phyloP scores from a whole-genome alignment of 352 stramenopile species.

The Pythium pyrilobum region DNA sequence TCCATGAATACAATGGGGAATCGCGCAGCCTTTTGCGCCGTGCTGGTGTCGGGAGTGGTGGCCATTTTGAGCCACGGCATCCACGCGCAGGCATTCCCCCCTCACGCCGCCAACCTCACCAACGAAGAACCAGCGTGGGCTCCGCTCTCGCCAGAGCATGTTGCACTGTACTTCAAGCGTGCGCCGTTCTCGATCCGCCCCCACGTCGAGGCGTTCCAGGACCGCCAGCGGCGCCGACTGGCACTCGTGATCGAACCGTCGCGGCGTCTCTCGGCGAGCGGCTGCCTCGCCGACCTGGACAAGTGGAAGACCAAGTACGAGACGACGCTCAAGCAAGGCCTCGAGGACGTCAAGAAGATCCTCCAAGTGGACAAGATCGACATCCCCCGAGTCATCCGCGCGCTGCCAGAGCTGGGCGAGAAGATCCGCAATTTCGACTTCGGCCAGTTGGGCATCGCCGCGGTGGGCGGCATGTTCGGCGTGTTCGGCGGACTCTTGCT shows the following conservation, averaged over 20 bases:
- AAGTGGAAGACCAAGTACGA: not conserved
- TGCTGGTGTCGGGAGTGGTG: too few relatives aligned
- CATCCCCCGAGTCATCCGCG: not conserved
- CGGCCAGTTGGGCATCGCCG: not conserved
- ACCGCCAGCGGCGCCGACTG: not conserved
- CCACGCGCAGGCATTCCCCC: not conserved
- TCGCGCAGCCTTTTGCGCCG: too few relatives aligned
- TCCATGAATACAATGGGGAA: too few relatives aligned
- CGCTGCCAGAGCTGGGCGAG: not conserved
- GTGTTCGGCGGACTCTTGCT: not conserved
- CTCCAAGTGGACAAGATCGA: not conserved
- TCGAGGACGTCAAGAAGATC: not conserved
- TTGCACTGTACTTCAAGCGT: not conserved
- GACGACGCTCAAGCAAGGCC: not conserved
- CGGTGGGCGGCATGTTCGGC: not conserved
- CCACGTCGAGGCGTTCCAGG: not conserved
- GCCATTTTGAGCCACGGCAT: too few relatives aligned
- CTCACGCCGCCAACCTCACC: not conserved
- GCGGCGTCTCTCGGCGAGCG: not conserved
- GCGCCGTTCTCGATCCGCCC: not conserved
- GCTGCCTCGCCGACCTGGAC: not conserved
- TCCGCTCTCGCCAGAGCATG: not conserved
- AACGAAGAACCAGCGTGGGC: not conserved
- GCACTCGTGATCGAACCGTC: too few relatives aligned
- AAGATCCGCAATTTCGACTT: constrained; percentile 5